Conservation (phyloP, 2,329 filamentous ascomycete species). For the Xylariales sp. region DNA sequence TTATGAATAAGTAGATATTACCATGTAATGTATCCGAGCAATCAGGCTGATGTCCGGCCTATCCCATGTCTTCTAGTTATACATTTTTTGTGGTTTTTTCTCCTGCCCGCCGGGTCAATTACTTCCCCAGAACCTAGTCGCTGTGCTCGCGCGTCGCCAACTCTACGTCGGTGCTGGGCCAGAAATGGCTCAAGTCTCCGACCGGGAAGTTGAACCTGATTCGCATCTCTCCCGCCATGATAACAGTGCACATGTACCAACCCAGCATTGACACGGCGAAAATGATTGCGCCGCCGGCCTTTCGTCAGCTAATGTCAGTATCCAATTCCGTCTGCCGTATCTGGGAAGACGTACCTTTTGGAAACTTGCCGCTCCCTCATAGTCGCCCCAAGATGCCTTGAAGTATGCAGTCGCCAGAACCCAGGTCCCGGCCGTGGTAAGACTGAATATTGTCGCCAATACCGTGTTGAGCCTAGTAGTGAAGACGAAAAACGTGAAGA, state of each 20-base stretch:
- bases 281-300: conserved; percentile 54
- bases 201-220: conserved; percentile 61
- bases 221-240: conserved; percentile 65
- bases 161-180: conserved; percentile 55
- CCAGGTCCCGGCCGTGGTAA: conserved; percentile 59
- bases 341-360: conserved; percentile 56
- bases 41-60: background rate
- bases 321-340: background rate
- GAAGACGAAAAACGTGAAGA: conserved; percentile 64
- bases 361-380: conserved; percentile 53
- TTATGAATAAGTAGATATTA: too few relatives aligned
- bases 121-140: conserved; percentile 22
- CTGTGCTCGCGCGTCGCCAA: conserved; percentile 40
- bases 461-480: conserved; percentile 62
- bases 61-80: background rate
- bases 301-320: conserved; percentile 27
- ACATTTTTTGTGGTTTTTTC: conserved; percentile 4
- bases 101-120: background rate
- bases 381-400: conserved; percentile 58
- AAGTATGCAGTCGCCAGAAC: conserved; percentile 61
- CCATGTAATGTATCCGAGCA: conserved; percentile 4
- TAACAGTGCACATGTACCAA: conserved; percentile 65
- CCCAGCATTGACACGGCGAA: conserved; percentile 61
- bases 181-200: conserved; percentile 62
- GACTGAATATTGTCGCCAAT: conserved; percentile 61